Base-by-base conservation (phyloP, 148 eudicot species). In the Cornus controversa region DNA sequence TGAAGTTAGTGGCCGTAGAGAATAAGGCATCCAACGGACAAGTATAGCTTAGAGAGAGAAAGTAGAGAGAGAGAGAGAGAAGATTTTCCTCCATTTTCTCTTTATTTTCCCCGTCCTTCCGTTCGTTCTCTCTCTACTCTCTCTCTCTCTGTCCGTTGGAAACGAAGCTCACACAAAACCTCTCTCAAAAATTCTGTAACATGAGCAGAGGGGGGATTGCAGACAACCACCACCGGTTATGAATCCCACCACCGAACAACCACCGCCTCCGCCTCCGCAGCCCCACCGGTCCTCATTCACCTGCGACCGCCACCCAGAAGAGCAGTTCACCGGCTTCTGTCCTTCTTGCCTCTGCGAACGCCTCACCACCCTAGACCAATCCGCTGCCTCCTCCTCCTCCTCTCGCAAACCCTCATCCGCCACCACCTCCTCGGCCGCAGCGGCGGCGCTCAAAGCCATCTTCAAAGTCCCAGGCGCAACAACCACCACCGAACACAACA, bases 341-440 rank as follows among this genome's bases (percentile, higher is more conserved):
- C 97, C 97, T 0, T 87, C 88, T 66, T 95, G 99, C 82, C 89
- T 95, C 62, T 93, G 92, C 75, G 99, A 95, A 60, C 93, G 99
- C n/a, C 93, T 95, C 76, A 79, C 82, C 31, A 86, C 92, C 0
- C 75, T 95, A 8, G 99, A 91, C 45, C 82, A 62, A 11, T 83
- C 89, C 58, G 70, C 89, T 42, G 18, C 88, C 10, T 23, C 93
- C 10, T 36, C 90, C 9, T 68, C 90, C 62, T 82, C 87, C 66
- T 83, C 90, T 28, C 87, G 90, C 76, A 81, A 84, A 6, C 79
- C 87, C 23, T 69, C 92, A 28, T 82, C 79, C 67, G 85, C 90
- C 34, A 79, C 85, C n/a, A 58, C 87, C 58, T 63, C 86, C 22
- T 72, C 81, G 42, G 5, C 77, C 47, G 83, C 87, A 5, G 80